Evolutionary conservation across 2,329 filamentous ascomycete genomes (phyloP).

Genomic region (Myriosclerotinia duriaeana): DNA sequence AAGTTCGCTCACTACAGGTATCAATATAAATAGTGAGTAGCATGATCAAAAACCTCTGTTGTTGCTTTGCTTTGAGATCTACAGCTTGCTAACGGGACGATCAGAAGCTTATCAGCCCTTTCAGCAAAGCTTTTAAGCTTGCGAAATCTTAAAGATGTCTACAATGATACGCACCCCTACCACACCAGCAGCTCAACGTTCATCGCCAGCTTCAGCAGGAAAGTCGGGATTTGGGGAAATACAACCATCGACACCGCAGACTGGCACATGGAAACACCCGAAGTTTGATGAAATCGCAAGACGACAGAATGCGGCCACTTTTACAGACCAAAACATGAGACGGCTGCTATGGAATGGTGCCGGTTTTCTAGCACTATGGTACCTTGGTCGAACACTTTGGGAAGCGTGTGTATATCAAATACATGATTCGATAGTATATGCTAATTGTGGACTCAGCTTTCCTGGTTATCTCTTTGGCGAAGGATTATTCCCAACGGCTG

Average conservation of each 20-base stretch:
- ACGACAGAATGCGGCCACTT: conserved; percentile 74
- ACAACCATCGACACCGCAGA: conserved; percentile 24
- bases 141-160: conserved; percentile 28
- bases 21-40: conserved; percentile 1
- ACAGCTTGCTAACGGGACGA: not conserved
- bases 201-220: conserved; percentile 7
- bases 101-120: not conserved
- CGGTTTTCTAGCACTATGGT: conserved; percentile 52
- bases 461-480: conserved; percentile 34
- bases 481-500: conserved; percentile 33
- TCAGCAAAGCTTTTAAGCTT: not conserved
- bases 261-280: conserved; percentile 89
- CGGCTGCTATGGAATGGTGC: conserved; percentile 67
- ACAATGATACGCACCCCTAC: conserved; percentile 33
- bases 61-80: not conserved
- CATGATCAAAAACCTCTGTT: not conserved
- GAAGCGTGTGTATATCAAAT: conserved; percentile 29
- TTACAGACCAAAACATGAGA: conserved; percentile 73
- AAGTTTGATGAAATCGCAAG: conserved; percentile 81
- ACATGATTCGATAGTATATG: not conserved
- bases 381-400: conserved; percentile 44
- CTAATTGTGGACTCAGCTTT: conserved; percentile 34
- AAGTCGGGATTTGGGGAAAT: conserved; percentile 10
- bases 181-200: conserved; percentile 30
- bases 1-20: not conserved